Conservation (phyloP, 1,284 basidiomycete genomes). For the Heterobasidion parviporum region DNA sequence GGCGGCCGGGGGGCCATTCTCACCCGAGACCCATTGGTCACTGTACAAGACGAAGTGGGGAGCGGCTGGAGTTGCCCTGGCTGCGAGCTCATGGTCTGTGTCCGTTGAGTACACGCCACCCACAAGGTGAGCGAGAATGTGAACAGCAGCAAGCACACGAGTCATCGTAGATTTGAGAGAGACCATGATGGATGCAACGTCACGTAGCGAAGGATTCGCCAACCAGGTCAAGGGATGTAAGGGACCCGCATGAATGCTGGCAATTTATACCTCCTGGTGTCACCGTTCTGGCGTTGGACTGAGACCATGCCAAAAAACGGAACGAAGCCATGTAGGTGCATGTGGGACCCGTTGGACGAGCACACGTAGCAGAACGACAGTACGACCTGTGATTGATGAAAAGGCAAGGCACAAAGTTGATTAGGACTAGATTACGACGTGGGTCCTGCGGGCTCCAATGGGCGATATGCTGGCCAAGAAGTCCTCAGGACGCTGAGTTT, state of each 20-base stretch:
- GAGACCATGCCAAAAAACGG: not conserved
- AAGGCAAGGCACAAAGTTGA: no score
- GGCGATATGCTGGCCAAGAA: no score
- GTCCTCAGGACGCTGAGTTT: no score
- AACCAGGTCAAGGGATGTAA: not conserved
- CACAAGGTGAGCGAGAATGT: not conserved
- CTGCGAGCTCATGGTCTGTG: not conserved
- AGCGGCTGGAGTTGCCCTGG: conserved; percentile 19
- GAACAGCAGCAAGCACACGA: not conserved
- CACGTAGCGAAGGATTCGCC: not conserved
- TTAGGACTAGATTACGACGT: no score
- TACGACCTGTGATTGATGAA: no score
- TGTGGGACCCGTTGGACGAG: not conserved
- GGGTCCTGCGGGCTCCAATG: no score
- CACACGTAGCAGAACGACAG: not conserved
- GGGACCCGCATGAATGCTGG: not conserved
- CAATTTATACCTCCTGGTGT: not conserved
- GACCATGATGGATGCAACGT: not conserved
- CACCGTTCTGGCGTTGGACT: not conserved
- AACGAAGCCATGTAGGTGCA: not conserved
- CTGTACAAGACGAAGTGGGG: conserved; percentile 38
- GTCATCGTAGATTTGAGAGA: not conserved
- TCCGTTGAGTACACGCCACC: not conserved
- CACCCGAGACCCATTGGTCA: conserved; percentile 29
- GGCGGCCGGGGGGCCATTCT: conserved; percentile 27